These are phyloP conservation scores for Capsicum rhomboideum DNA, from an alignment of 257 asterid species.

Conservation along the genomic window DNA sequence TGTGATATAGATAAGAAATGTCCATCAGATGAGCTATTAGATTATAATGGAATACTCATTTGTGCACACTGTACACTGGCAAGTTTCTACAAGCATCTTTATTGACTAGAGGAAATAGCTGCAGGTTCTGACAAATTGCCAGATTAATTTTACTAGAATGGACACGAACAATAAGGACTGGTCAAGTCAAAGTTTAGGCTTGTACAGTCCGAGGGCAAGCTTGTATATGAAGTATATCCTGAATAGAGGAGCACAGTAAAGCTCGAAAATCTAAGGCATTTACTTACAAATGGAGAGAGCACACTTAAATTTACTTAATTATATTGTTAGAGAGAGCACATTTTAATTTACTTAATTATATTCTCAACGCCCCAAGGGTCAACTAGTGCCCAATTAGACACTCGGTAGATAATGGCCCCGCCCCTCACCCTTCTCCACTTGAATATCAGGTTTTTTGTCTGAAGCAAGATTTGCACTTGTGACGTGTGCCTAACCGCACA, in stretches of 20 bases:
- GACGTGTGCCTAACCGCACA: too few relatives aligned
- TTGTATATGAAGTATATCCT: background rate
- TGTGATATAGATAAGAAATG: conserved; percentile 22
- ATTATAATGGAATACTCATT: background rate
- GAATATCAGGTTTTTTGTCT: background rate
- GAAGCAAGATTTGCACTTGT: background rate
- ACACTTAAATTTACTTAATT: background rate
- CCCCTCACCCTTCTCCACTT: background rate
- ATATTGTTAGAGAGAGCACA: too few relatives aligned
- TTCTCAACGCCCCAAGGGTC: background rate
- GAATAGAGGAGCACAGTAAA: background rate
- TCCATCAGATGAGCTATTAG: background rate
- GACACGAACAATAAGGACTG: background rate
- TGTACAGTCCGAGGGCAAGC: background rate
- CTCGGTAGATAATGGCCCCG: background rate
- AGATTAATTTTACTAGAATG: background rate
- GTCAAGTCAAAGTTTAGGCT: background rate
- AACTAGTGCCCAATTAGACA: background rate
- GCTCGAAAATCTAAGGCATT: background rate
- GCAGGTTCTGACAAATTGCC: background rate
- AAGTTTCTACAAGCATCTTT: background rate
- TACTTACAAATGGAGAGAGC: background rate
- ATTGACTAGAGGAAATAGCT: background rate
- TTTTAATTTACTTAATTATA: background rate
- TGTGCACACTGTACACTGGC: background rate